Conservation (phyloP, 345 rosid genomes). For the Bruguiera parviflora region DNA sequence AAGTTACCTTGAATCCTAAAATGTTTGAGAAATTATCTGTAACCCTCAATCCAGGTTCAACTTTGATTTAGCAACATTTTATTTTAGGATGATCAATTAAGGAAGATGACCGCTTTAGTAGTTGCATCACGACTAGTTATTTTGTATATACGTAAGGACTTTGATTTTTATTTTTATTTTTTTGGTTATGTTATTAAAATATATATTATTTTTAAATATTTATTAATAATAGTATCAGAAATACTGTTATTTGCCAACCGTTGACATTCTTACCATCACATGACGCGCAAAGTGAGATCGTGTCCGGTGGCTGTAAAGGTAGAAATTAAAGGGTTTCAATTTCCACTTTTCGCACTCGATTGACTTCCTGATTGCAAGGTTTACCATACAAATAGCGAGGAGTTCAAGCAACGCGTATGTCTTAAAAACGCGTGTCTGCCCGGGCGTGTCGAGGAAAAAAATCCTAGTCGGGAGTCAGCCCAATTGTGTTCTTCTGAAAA, state of each 20-base stretch:
- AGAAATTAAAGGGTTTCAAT: not conserved
- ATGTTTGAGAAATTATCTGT: not conserved
- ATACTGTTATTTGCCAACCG: too few relatives aligned
- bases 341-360: not conserved
- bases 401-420: too few relatives aligned
- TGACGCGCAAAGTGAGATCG: too few relatives aligned
- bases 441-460: not conserved
- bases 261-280: too few relatives aligned
- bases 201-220: too few relatives aligned
- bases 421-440: not conserved
- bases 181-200: too few relatives aligned
- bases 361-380: not conserved
- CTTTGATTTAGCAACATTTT: too few relatives aligned
- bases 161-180: too few relatives aligned
- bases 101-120: not conserved
- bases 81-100: not conserved
- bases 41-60: not conserved
- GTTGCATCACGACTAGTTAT: too few relatives aligned
- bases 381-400: not conserved
- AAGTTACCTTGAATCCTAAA: not conserved
- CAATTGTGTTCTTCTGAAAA: not conserved
- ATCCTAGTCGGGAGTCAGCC: not conserved
- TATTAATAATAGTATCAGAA: too few relatives aligned
- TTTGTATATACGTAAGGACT: too few relatives aligned
- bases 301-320: too few relatives aligned